Conservation (phyloP, 352 stramenopile genomes). For the Thalassiosira mediterranea region DNA sequence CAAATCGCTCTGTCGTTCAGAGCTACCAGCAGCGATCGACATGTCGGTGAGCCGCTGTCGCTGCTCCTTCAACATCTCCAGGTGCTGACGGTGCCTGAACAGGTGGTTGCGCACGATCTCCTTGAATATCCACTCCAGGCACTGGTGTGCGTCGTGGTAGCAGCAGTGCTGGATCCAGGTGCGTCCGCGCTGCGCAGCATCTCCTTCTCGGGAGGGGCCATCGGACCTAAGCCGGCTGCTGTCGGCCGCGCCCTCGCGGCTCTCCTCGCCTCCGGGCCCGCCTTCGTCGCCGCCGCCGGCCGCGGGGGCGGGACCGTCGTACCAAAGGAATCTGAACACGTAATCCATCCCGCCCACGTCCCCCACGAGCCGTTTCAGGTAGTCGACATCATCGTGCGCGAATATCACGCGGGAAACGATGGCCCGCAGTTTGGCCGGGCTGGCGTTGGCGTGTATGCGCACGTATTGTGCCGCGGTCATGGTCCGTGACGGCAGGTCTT, state of each 20-base stretch:
- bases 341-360: constrained; percentile 42
- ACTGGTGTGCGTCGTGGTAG: constrained; percentile 41
- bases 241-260: neutral
- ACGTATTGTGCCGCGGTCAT: constrained; percentile 36
- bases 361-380: constrained; percentile 30
- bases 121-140: constrained; percentile 40
- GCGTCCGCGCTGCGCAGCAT: constrained; percentile 13
- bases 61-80: neutral
- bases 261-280: neutral
- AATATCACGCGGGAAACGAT: constrained; percentile 43
- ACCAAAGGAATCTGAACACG: constrained; percentile 46
- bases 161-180: constrained; percentile 54
- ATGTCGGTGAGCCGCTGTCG: neutral
- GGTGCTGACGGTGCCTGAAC: neutral
- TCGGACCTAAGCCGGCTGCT: constrained; percentile 1
- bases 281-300: neutral
- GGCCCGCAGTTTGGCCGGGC: constrained; percentile 26
- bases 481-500: constrained; percentile 8
- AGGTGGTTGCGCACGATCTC: constrained; percentile 34
- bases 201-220: neutral
- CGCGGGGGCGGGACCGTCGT: constrained; percentile 31
- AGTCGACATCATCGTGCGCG: constrained; percentile 23
- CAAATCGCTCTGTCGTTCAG: neutral
- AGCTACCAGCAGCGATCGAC: neutral
- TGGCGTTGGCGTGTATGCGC: constrained; percentile 29